These are phyloP conservation scores for Orbilia blumenaviensis DNA, from an alignment of 2,329 filamentous ascomycete genomes.

Conservation along the genomic window DNA sequence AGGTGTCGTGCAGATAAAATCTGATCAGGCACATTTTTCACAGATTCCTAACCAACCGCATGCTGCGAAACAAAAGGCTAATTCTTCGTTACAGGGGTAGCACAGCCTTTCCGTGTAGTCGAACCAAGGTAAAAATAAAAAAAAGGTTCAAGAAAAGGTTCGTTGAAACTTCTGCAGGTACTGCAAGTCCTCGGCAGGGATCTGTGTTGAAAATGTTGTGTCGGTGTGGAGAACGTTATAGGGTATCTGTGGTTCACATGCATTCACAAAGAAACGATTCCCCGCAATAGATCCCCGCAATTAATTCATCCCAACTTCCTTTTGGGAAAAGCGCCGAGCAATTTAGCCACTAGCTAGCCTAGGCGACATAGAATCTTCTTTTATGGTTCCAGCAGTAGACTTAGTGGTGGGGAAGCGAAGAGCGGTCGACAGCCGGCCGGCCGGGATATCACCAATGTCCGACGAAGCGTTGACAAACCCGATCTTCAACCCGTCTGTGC, in stretches of 20 bases:
- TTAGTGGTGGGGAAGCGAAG: conserved; percentile 6
- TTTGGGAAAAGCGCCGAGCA: not conserved
- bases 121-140: conserved; percentile 19
- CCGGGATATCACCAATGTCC: conserved; percentile 7
- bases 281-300: conserved; percentile 35
- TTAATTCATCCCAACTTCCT: conserved; percentile 26
- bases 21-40: not conserved
- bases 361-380: too few relatives aligned
- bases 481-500: not conserved
- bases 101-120: not conserved
- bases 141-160: conserved; percentile 8
- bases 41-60: not conserved
- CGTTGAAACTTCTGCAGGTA: conserved; percentile 16
- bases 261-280: not conserved
- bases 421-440: conserved; percentile 18
- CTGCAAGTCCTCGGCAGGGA: not conserved
- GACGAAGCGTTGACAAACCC: conserved; percentile 27
- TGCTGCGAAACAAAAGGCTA: not conserved
- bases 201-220: not conserved
- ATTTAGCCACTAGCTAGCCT: too few relatives aligned
- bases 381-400: not conserved
- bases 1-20: not conserved
- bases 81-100: not conserved
- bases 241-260: not conserved
- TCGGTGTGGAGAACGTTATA: not conserved